A percentile compares a stretch with the other conserved stretches of the same genome.
Conservation (phyloP, 768 basidiomycete species). For the Naganishia friedmannii region DNA sequence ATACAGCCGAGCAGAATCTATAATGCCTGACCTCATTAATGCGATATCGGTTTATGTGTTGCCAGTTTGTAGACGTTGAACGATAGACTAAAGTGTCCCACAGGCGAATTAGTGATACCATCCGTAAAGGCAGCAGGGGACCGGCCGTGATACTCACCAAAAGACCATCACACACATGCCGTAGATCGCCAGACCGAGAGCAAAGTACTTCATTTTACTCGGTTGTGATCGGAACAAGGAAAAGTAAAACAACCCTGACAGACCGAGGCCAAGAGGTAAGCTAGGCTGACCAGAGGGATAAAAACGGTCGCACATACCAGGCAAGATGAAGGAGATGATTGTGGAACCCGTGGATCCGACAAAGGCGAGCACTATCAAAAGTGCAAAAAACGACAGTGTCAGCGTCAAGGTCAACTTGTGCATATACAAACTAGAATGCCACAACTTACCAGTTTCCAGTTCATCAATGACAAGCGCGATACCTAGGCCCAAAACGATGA, state of each 20-base stretch:
- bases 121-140: not conserved
- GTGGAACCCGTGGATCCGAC: conserved; percentile 96
- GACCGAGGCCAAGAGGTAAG: conserved; percentile 52
- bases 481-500: conserved; percentile 39
- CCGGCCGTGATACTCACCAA: conserved; percentile 63
- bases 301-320: conserved; percentile 53
- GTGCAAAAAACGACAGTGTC: not conserved
- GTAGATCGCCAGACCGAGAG: conserved; percentile 69
- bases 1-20: too few species aligned
- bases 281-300: conserved; percentile 40
- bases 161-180: conserved; percentile 77
- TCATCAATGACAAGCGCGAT: conserved; percentile 50
- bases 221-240: conserved; percentile 73
- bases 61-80: conserved; percentile 71
- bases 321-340: conserved; percentile 93
- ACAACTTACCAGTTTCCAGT: conserved; percentile 48
- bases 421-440: not conserved
- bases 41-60: conserved; percentile 15
- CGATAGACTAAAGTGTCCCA: conserved; percentile 59
- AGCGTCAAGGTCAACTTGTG: not conserved
- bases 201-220: conserved; percentile 60
- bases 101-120: not conserved
- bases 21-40: not conserved
- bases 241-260: conserved; percentile 65
- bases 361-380: conserved; percentile 74